A percentile compares a stretch with the other conserved stretches of the same genome.
These are phyloP conservation scores for Orobanche coerulescens DNA, from an alignment of 257 asterid genomes.

Conservation along the genomic window DNA sequence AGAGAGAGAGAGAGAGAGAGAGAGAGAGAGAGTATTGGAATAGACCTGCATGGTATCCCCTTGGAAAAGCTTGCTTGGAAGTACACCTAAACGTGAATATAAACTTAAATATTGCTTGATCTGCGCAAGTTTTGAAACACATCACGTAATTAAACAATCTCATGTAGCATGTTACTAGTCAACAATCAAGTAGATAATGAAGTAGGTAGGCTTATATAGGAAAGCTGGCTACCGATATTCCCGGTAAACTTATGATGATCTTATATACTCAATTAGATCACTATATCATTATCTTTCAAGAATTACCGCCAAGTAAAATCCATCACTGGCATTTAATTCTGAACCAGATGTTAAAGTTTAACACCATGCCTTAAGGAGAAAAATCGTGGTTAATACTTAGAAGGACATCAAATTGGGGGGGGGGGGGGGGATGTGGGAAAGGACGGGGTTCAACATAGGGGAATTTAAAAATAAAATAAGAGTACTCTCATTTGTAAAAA, in stretches of 20 bases:
- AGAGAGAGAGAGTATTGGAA: constrained; percentile 23
- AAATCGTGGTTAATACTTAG: too few relatives aligned
- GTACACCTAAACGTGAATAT: constrained; percentile 55
- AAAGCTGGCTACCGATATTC: not conserved
- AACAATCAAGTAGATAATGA: not conserved
- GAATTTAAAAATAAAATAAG: too few relatives aligned
- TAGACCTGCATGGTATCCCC: constrained; percentile 66
- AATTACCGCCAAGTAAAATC: not conserved
- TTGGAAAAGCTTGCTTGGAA: constrained; percentile 77
- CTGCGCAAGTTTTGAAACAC: constrained; percentile 32
- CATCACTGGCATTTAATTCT: not conserved
- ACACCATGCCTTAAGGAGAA: not conserved
- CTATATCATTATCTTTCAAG: not conserved
- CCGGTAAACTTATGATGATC: not conserved
- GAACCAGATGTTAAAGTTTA: not conserved
- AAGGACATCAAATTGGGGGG: too few relatives aligned
- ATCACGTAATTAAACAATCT: constrained; percentile 11
- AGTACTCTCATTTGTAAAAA: too few relatives aligned
- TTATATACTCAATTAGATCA: not conserved
- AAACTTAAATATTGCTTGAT: constrained; percentile 65
- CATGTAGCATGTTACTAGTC: not conserved
- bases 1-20: too few relatives aligned
- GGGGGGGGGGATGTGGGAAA: too few relatives aligned
- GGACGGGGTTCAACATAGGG: too few relatives aligned
- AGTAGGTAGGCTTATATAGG: not conserved